phyloP scores from a whole-genome alignment of 495 filamentous ascomycete genomes.

The Staphylotrichum longicolle region DNA sequence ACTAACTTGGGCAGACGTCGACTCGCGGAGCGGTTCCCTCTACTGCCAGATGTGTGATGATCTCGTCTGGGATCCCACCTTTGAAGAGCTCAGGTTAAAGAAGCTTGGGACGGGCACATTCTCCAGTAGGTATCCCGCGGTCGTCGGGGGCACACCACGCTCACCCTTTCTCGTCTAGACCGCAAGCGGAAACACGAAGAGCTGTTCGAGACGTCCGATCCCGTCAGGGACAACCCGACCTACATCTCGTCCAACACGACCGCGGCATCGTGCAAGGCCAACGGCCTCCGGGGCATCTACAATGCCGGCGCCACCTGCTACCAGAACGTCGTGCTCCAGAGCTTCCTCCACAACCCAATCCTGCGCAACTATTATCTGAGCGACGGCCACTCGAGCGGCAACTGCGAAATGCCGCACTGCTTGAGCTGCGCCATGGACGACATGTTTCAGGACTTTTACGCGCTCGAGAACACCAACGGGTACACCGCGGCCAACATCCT shows the following conservation, averaged over 20 bases:
- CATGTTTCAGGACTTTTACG: constrained; percentile 88
- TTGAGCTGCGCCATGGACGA: constrained; percentile 86
- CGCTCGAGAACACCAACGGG: constrained; percentile 72
- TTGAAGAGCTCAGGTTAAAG: constrained; percentile 66
- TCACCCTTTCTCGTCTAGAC: constrained; percentile 17
- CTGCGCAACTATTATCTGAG: constrained; percentile 82
- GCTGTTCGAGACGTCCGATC: constrained; percentile 46
- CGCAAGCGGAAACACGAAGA: constrained; percentile 63
- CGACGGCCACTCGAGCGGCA: constrained; percentile 71
- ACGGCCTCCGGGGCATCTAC: constrained; percentile 79
- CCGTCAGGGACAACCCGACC: constrained; percentile 56
- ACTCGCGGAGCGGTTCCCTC: constrained; percentile 70
- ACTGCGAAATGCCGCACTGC: constrained; percentile 67
- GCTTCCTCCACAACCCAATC: constrained; percentile 82
- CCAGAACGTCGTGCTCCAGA: constrained; percentile 86
- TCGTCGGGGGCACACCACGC: not conserved
- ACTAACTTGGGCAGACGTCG: constrained; percentile 61
- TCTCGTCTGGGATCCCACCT: constrained; percentile 80
- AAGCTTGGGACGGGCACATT: constrained; percentile 56
- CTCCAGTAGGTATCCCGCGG: constrained; percentile 30
- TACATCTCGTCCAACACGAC: constrained; percentile 61
- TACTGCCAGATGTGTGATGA: constrained; percentile 84
- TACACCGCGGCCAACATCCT: constrained; percentile 82
- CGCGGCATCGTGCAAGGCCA: constrained; percentile 64
- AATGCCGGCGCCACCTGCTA: constrained; percentile 95